Percentiles rank a stretch among this genome's conserved stretches.
Evolutionary conservation across 805 yeast genomes (phyloP).

Genomic region (Candida manassasensis): DNA sequence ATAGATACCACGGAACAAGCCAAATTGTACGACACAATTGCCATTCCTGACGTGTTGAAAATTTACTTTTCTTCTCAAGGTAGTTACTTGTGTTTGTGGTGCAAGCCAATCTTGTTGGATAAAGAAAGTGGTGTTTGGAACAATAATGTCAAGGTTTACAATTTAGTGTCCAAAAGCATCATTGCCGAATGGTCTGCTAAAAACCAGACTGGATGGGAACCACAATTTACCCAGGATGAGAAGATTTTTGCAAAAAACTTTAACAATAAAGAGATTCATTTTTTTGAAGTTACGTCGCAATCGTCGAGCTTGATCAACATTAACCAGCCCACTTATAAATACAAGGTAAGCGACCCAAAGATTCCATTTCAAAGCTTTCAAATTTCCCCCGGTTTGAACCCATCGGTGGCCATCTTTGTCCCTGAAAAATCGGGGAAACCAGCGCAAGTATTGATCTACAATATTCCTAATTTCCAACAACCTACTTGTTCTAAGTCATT

Average conservation of each 20-base stretch:
- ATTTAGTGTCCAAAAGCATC: slow-evolving; percentile 43
- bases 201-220: slow-evolving; percentile 85
- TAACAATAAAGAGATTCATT: slow-evolving; percentile 60
- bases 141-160: slow-evolving; percentile 77
- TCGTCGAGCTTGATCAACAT: slow-evolving; percentile 26
- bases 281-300: slow-evolving; percentile 47
- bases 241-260: slow-evolving; percentile 55
- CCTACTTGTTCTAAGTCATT: slow-evolving; percentile 84
- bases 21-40: slow-evolving; percentile 41
- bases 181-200: slow-evolving; percentile 67
- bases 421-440: slow-evolving; percentile 89
- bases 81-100: slow-evolving; percentile 80
- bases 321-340: slow-evolving; percentile 53
- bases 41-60: slow-evolving; percentile 68
- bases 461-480: slow-evolving; percentile 66
- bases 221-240: slow-evolving; percentile 87
- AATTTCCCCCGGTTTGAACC: slow-evolving; percentile 83
- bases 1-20: slow-evolving; percentile 50
- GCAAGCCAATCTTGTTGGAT: slow-evolving; percentile 65
- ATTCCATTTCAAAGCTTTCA: slow-evolving; percentile 52
- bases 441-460: slow-evolving; percentile 79
- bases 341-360: slow-evolving; percentile 47
- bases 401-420: slow-evolving; percentile 84
- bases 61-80: slow-evolving; percentile 88
- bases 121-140: slow-evolving; percentile 69